phyloP scores from a whole-genome alignment of 2,329 filamentous ascomycete species.

The Parasarocladium wereldwijsianum region DNA sequence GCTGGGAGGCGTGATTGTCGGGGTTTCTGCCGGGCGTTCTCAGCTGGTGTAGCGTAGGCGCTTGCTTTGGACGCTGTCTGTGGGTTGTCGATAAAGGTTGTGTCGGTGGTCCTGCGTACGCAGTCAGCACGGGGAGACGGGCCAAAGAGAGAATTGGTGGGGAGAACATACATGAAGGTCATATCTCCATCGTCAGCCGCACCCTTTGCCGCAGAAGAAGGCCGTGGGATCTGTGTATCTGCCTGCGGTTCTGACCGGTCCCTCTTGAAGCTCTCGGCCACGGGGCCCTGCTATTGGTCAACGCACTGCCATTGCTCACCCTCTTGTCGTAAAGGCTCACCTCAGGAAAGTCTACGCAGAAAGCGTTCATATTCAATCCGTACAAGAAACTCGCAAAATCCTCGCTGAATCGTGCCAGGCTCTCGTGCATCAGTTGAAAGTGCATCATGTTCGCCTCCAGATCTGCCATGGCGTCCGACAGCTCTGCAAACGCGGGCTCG shows the following conservation, averaged over 20 bases:
- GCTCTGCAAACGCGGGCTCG: conserved; percentile 83
- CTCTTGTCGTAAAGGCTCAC: conserved; percentile 33
- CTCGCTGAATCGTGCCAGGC: conserved; percentile 81
- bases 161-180: conserved; percentile 59
- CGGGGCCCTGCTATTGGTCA: conserved; percentile 63
- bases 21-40: no score
- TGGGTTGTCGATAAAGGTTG: conserved; percentile 80
- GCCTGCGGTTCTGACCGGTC: conserved; percentile 43
- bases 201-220: no score
- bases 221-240: no score
- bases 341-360: conserved; percentile 95
- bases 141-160: neutral
- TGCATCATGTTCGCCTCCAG: conserved; percentile 97
- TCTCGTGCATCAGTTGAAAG: conserved; percentile 93
- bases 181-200: conserved; percentile 57
- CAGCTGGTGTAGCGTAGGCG: conserved; percentile 26
- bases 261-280: conserved; percentile 67
- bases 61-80: conserved; percentile 32
- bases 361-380: conserved; percentile 96
- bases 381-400: conserved; percentile 93
- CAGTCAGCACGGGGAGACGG: conserved; percentile 9
- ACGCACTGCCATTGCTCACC: no score
- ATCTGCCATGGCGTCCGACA: conserved; percentile 87
- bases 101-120: conserved; percentile 64
- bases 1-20: conserved; percentile 33